Evolutionary conservation across 2,329 filamentous ascomycete genomes (phyloP), one percentile per base, ranked within the genome.

Genomic region (Cladosporium colombiae): DNA sequence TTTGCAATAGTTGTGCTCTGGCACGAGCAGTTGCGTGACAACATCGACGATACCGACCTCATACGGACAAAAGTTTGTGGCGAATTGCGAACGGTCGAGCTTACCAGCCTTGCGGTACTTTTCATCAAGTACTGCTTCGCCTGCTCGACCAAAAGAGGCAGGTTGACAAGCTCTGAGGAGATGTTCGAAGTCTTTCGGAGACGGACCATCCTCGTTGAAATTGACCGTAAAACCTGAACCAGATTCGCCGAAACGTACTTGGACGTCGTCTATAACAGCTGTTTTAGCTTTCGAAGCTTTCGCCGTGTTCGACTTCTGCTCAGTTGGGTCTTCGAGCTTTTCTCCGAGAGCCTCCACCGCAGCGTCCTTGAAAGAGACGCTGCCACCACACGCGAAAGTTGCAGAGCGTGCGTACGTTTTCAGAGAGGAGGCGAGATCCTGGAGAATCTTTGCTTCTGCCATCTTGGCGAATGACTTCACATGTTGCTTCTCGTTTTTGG

Each of bases 71-170:
- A 88, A 86, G 64, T 75, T 81, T 1, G 70, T 70, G 25, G 37
- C 25, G 61, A 88, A 88, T 0, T 74, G 68, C 0, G 74, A 59
- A 0, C 72, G 66, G n/a, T 86, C 81, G n/a, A 88, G 70, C 70
- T 85, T 83, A 0, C 74, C 72, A 0, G 85, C 86, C 65, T 82
- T 84, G 21, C 86, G 80, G 65, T 87, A 86, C 0, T 73, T 72
- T 64, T 84, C 81, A 65, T 88, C 84, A 1, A 81, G 72, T 0
- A 87, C 78, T 65, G 85, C 79, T 66, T 83, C 37, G 1, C 78
- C 76, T 0, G 76, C 76, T 6, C 70, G 68, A 0, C 84, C 84
- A 69, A 86, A 86, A 0, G 79, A 82, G 0, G 84, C 85, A 0
- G 83, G 82, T 49, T 73, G 67, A 29, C 71, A 76, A 33, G 69